Percentiles rank a stretch among this genome's conserved stretches.
phyloP scores from a whole-genome alignment of 2,329 filamentous ascomycete genomes.

The Botrytis tulipae region DNA sequence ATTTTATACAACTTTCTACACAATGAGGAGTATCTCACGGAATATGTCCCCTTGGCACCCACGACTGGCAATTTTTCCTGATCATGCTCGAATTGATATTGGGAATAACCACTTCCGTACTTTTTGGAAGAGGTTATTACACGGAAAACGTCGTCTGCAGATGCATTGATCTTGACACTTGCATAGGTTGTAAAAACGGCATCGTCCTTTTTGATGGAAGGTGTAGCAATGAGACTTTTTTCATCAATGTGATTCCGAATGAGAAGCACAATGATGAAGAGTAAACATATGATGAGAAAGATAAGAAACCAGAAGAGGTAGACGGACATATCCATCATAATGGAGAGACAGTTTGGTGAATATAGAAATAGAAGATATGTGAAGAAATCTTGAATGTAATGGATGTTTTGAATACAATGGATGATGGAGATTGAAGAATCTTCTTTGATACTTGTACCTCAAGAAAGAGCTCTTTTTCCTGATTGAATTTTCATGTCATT shows the following conservation, averaged over 20 bases:
- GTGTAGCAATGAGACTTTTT: slow-evolving; percentile 22
- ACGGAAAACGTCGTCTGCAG: slow-evolving; percentile 28
- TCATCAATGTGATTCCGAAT: slow-evolving; percentile 21
- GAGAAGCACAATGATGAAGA: slow-evolving; percentile 24
- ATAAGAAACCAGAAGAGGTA: slow-evolving; percentile 11
- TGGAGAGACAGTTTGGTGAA: not conserved
- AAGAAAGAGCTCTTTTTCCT: not conserved
- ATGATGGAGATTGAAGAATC: not conserved
- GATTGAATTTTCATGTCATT: not conserved
- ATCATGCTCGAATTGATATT: slow-evolving; percentile 26
- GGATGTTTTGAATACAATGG: not conserved
- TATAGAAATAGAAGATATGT: not conserved
- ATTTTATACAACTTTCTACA: not conserved
- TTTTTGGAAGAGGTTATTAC: slow-evolving; percentile 25
- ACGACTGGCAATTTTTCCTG: slow-evolving; percentile 24
- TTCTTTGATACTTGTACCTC: not conserved
- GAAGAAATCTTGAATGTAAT: not conserved
- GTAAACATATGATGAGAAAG: slow-evolving; percentile 11
- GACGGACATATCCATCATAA: not conserved
- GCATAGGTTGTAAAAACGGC: slow-evolving; percentile 26
- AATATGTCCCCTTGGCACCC: slow-evolving; percentile 26
- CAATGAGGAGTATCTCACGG: slow-evolving; percentile 19
- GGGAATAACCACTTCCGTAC: slow-evolving; percentile 22
- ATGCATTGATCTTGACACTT: slow-evolving; percentile 26
- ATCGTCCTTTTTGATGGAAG: slow-evolving; percentile 22